Conservation (phyloP, 768 basidiomycete species). For the Auricularia sp. region DNA sequence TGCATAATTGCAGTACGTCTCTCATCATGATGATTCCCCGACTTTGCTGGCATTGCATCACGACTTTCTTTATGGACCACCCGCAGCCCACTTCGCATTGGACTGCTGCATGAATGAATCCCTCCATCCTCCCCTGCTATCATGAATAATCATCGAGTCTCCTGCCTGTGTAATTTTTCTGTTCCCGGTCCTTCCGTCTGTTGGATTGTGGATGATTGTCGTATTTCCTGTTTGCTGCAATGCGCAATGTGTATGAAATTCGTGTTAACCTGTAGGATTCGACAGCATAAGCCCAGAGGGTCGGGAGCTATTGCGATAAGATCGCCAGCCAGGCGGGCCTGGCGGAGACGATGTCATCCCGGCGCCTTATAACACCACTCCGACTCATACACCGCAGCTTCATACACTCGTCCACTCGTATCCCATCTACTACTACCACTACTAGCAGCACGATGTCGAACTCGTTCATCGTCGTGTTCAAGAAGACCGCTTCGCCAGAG, state of each 20-base stretch:
- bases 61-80: too few relatives aligned
- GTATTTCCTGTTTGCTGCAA: background rate
- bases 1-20: too few relatives aligned
- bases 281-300: background rate
- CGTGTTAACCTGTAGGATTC: too few relatives aligned
- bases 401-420: background rate
- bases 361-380: background rate
- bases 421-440: background rate
- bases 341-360: background rate
- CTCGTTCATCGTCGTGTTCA: constrained; percentile 46
- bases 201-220: too few relatives aligned
- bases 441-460: background rate
- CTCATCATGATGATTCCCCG: too few relatives aligned
- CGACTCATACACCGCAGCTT: background rate
- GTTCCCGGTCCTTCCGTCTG: too few relatives aligned
- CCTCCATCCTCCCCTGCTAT: too few relatives aligned
- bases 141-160: too few relatives aligned
- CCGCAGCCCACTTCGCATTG: too few relatives aligned
- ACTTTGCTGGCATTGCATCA: too few relatives aligned
- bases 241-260: background rate
- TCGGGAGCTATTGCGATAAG: background rate
- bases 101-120: too few relatives aligned
- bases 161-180: too few relatives aligned
- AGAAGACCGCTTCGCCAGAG: constrained; percentile 30
- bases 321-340: background rate